These are phyloP conservation scores for Shiraia sp. DNA, from an alignment of 2,329 filamentous ascomycete genomes.

Conservation along the genomic window DNA sequence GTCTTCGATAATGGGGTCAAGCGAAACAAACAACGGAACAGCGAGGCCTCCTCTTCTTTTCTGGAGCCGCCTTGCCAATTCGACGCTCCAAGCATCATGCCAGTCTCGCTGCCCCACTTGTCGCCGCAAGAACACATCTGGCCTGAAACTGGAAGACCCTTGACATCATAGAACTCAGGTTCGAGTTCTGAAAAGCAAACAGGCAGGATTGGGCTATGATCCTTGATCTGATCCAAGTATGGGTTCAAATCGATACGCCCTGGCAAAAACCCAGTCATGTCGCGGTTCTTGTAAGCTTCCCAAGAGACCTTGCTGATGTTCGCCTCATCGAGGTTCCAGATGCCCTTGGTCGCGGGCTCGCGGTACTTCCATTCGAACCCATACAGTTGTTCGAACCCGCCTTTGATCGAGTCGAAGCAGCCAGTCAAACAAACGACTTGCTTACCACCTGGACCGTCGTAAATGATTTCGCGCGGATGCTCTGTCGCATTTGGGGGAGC, in stretches of 20 bases:
- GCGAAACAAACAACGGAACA: background rate
- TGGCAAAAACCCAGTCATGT: background rate
- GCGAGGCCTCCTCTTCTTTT: background rate
- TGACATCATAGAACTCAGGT: background rate
- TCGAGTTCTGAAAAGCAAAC: slow-evolving; percentile 1
- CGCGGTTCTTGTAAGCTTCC: background rate
- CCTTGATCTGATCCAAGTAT: background rate
- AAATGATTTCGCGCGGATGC: background rate
- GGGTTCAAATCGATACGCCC: slow-evolving; percentile 1
- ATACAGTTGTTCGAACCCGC: slow-evolving; percentile 1
- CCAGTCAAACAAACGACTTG: slow-evolving; percentile 1
- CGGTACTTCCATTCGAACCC: background rate
- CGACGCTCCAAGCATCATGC: background rate
- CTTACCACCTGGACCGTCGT: background rate
- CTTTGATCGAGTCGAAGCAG: slow-evolving; percentile 2
- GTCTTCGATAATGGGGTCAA: background rate
- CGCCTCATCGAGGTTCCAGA: slow-evolving; percentile 1
- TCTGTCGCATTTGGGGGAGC: background rate
- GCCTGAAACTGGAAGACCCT: too few species aligned
- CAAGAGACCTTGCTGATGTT: slow-evolving; percentile 1
- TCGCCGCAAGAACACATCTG: slow-evolving; percentile 4
- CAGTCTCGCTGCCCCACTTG: slow-evolving; percentile 2
- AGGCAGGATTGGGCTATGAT: slow-evolving; percentile 3
- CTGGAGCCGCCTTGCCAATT: background rate
- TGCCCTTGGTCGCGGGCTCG: background rate